Evolutionary conservation across 202 grass and related monocot species (phyloP).

Genomic region (Carex sylvatica): DNA sequence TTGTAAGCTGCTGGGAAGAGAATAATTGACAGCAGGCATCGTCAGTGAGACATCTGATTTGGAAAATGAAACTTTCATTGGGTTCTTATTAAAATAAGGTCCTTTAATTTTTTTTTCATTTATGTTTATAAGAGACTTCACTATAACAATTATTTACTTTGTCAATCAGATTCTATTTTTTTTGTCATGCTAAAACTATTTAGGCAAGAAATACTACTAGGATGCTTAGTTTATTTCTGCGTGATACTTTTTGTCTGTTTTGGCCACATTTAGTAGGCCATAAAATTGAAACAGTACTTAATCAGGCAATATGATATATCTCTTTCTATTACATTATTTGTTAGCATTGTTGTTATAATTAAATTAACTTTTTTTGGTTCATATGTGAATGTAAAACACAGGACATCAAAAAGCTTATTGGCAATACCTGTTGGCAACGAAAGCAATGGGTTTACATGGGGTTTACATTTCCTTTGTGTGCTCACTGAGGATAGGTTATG

Average conservation of each 20-base stretch:
- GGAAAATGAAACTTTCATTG: constrained; percentile 53
- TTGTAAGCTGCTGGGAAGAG: constrained; percentile 45
- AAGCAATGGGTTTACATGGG: constrained; percentile 88
- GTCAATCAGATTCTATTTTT: too few relatives aligned
- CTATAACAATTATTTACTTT: too few relatives aligned
- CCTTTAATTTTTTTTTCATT: too few relatives aligned
- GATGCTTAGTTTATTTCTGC: too few relatives aligned
- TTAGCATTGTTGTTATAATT: neutral
- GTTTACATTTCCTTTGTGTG: too few relatives aligned
- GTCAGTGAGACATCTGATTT: constrained; percentile 62
- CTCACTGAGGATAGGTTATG: too few relatives aligned
- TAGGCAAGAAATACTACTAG: too few relatives aligned
- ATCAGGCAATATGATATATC: neutral
- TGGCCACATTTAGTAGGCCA: neutral
- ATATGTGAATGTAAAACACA: constrained; percentile 13
- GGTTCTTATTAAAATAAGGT: constrained; percentile 45
- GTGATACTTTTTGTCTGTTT: too few relatives aligned
- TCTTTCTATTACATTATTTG: neutral
- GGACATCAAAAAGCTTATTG: constrained; percentile 52
- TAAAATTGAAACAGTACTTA: neutral
- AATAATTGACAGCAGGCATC: constrained; percentile 74
- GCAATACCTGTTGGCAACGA: constrained; percentile 85
- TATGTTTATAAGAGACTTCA: too few relatives aligned
- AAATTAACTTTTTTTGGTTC: neutral
- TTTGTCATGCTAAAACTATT: too few relatives aligned